Evolutionary conservation across 345 rosid species (phyloP), one percentile per base, ranked within the genome.

Genomic region (Nephelium lappaceum): DNA sequence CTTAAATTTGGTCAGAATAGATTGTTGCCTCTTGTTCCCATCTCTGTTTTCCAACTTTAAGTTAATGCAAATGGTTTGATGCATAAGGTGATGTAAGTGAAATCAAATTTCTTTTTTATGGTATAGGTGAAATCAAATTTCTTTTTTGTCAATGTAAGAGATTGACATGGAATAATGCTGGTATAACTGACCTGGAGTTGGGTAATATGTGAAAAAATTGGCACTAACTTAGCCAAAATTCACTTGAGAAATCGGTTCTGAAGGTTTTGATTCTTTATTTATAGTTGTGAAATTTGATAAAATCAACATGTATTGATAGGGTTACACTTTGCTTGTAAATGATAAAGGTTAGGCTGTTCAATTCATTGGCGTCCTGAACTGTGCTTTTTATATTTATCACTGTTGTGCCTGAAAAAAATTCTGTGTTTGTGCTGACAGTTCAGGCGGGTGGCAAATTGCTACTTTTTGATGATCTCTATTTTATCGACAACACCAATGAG

Each of bases 401-500:
- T 42, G 74, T 43, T 66, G 63, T 69, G 80, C 65, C 85, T 90
- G 83, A 87, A 70, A 83, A 51, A 77, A 74, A 58, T 73, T 42
- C 36, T 79, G 73, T 87, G 38, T 85, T 88, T 81, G 16, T 51
- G 78, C 70, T 92, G 92, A 85, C 98, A 94, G 99, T 97, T 97
- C 86, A 93, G 99, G 88, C 98, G 98, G 88, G 98, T 97, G 72
- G 99, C 99, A 23, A 97, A 97, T 83, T 84, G 90, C 67, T 97
- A 97, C 92, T 94, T 97, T 82, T 95, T 97, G 77, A 87, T 91
- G 86, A 95, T 97, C 75, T 94, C 99, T 53, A 92, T 93, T 83
- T 88, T 97, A 80, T 97, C 99, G 5, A 88, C 93, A 82, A 94
- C 98, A 58, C 98, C 98, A 45, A 93, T 94, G 85, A 97, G 99